Evolutionary conservation across 2,329 filamentous ascomycete genomes (phyloP), one percentile per base, ranked within the genome.

Genomic region (Aspergillus tubingensis): DNA sequence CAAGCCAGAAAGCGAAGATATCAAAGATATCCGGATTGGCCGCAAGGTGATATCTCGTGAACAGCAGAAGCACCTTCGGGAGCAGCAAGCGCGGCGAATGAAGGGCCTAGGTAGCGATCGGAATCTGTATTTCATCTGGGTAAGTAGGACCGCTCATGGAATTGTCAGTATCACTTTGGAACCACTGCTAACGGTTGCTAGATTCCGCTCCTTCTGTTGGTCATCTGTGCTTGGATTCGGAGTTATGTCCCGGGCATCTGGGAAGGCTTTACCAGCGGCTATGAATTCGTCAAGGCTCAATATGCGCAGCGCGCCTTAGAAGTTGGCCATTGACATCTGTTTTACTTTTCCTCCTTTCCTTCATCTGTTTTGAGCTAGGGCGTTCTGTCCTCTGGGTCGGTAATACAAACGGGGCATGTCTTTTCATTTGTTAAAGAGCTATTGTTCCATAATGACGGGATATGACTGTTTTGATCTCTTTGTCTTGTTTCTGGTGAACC

Each of bases 81-180:
- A 76, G 53, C 78, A 80, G 52, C 80, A 82, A 64, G 78, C 78
- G 32, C 76, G 73, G 52, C 78, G 79, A 56, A 78, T 83, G 71
- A 83, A 83, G 70, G 76, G 77, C 25, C 71, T 83, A 21, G 74
- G 73, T 54, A 81, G 76, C 59, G 82, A 84, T 65, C 74, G 79
- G 59, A 83, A 83, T 63, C 72, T 83, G n/a, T 83, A 82, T 68
- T 81, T 82, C 67, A 74, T 84, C 64, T 84, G 82, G 82, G 81
- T 83, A 75, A 74, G 80, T 74, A 13, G 32, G 27, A 10, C 44
- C 17, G 11, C 13, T 23, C 10, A 23, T 15, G 10, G 19, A 19
- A n/a, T 11, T 44, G 5, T 8, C 11, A 19, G 27, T 19, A 49
- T 32, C 61, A 27, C 19, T 30, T 49, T 6, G 27, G 47, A 17